Evolutionary conservation across 2,329 filamentous ascomycete genomes (phyloP).

Genomic region (Chaetomiaceae sp.): DNA sequence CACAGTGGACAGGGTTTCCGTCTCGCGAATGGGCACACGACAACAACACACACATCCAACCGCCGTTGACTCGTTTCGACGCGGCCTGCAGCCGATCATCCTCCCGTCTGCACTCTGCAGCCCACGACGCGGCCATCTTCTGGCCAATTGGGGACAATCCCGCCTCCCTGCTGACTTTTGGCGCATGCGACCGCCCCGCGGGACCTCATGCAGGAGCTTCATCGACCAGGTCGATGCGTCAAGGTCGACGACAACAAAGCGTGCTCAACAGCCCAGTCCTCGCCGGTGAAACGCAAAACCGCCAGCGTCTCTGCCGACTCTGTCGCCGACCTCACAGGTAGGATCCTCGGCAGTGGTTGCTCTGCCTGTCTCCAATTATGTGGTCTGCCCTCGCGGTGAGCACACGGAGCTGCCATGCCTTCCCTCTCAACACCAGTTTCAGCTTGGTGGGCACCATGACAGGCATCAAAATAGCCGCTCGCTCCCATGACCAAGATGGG

Average conservation of each 20-base stretch:
- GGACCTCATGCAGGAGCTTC: conserved; percentile 22
- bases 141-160: conserved; percentile 26
- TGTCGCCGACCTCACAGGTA: too few relatives aligned
- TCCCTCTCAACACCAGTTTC: background rate
- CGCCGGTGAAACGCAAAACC: too few relatives aligned
- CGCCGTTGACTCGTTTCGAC: background rate
- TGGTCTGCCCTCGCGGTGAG: background rate
- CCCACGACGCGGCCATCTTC: conserved; percentile 3
- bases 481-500: background rate
- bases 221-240: conserved; percentile 25
- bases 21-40: too few relatives aligned
- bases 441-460: background rate
- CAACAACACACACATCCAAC: too few relatives aligned
- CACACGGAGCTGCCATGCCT: background rate
- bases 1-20: too few relatives aligned
- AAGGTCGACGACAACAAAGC: conserved; percentile 18
- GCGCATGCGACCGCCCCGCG: conserved; percentile 23
- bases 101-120: conserved; percentile 13
- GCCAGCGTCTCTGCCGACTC: too few relatives aligned
- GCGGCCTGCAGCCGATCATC: conserved; percentile 5
- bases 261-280: too few relatives aligned
- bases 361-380: too few relatives aligned
- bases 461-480: background rate
- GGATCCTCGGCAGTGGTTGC: too few relatives aligned
- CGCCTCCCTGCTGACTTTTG: conserved; percentile 25